Conservation (phyloP, 257 asterid species). For the Petrea volubilis region DNA sequence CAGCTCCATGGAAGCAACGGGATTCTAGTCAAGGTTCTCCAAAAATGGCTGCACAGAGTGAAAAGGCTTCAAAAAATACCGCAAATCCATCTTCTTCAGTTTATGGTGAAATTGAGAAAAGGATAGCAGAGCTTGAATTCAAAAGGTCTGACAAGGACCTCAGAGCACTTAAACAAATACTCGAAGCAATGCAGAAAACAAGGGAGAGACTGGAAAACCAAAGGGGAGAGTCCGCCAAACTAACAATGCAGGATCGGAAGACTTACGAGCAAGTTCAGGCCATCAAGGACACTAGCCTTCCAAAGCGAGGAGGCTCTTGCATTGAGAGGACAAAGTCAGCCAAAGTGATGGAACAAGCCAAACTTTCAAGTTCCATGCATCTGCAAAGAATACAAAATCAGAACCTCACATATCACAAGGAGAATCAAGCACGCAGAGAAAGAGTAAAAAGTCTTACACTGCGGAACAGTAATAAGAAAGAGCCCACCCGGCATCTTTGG, state of each 20-base stretch:
- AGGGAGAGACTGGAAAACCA: constrained; percentile 45
- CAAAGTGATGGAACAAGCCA: constrained; percentile 25
- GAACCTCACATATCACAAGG: constrained; percentile 28
- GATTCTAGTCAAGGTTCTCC: constrained; percentile 32
- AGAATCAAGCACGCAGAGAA: constrained; percentile 25
- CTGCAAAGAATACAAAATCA: constrained; percentile 27
- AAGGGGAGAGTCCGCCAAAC: constrained; percentile 35
- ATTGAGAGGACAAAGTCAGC: constrained; percentile 33
- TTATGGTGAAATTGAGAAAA: constrained; percentile 76
- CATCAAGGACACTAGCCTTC: constrained; percentile 29
- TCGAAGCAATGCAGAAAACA: constrained; percentile 80
- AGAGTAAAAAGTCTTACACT: constrained; percentile 38
- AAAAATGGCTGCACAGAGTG: constrained; percentile 32
- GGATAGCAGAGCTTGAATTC: constrained; percentile 72
- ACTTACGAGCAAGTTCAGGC: constrained; percentile 24
- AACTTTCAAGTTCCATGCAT: constrained; percentile 34
- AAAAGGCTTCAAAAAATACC: constrained; percentile 31
- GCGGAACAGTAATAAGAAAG: constrained; percentile 32
- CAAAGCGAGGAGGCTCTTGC: constrained; percentile 43
- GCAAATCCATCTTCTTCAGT: constrained; percentile 52
- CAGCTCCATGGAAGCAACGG: constrained; percentile 68
- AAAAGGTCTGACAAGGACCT: constrained; percentile 77
- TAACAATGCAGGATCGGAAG: constrained; percentile 23
- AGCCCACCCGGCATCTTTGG: constrained; percentile 18
- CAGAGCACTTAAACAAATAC: constrained; percentile 89